A percentile compares a stretch with the other conserved stretches of the same genome.
Evolutionary conservation across 176 grass and related monocot species (phyloP).

Genomic region (Hordeum marinum): DNA sequence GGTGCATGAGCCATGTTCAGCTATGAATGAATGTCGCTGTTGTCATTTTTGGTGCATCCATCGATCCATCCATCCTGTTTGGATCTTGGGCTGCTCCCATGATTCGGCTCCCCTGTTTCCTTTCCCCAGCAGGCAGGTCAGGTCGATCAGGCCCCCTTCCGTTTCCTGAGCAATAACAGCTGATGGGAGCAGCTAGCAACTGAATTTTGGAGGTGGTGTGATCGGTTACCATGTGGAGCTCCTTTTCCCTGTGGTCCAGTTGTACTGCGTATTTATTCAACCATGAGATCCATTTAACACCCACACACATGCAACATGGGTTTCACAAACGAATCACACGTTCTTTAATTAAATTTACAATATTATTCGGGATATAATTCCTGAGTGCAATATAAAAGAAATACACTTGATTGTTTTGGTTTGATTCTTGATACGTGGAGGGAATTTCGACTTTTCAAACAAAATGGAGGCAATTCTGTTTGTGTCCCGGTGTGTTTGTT

Average conservation of each 20-base stretch:
- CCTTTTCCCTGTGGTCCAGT: not conserved
- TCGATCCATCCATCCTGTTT: not conserved
- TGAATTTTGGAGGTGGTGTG: conserved; percentile 23
- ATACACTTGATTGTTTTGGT: not conserved
- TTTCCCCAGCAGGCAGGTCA: conserved; percentile 10
- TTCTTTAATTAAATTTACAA: no score
- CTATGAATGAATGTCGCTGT: not conserved
- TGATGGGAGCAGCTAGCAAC: conserved; percentile 1
- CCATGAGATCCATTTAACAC: not conserved
- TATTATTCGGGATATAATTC: no score
- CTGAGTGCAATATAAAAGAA: no score
- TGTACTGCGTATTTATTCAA: not conserved
- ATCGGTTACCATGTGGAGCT: conserved; percentile 15
- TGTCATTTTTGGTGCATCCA: not conserved
- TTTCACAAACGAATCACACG: no score
- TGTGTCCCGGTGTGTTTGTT: no score
- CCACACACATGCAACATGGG: no score
- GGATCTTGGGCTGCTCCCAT: conserved; percentile 23
- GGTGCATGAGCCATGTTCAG: conserved; percentile 15
- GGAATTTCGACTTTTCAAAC: no score
- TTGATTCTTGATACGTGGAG: no score
- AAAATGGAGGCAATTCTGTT: not conserved
- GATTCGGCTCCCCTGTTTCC: not conserved
- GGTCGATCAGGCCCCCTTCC: not conserved
- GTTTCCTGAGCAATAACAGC: not conserved